phyloP scores from a whole-genome alignment of 2,329 filamentous ascomycete species.

The Epichloe brachyelytri region DNA sequence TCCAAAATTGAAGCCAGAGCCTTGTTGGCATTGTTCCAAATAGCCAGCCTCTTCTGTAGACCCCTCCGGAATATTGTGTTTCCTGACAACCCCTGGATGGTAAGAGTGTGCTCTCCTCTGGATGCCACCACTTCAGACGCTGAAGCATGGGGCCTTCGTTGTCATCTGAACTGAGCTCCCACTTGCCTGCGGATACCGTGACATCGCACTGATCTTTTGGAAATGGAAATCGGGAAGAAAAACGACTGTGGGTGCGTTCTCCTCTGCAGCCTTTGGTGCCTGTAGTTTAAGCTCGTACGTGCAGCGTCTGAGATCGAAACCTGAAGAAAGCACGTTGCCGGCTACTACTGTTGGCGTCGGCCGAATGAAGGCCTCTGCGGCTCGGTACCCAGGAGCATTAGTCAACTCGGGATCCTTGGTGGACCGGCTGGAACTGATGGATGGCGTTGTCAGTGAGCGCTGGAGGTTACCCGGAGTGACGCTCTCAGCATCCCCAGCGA shows the following conservation, averaged over 20 bases:
- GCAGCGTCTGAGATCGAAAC: conserved; percentile 72
- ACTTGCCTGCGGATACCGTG: conserved; percentile 73
- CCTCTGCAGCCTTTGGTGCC: conserved; percentile 42
- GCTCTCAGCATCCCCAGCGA: conserved; percentile 37
- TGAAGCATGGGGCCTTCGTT: conserved; percentile 58
- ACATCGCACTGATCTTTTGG: conserved; percentile 59
- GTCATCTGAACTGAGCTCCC: conserved; percentile 68
- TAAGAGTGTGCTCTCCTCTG: conserved; percentile 66
- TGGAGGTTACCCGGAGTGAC: conserved; percentile 69
- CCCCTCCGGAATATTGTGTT: conserved; percentile 41
- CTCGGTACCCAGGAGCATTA: conserved; percentile 64
- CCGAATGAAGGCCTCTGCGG: conserved; percentile 84
- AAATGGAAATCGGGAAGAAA: conserved; percentile 91
- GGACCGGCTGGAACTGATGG: conserved; percentile 46
- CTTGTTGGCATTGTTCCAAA: conserved; percentile 51
- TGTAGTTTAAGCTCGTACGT: conserved; percentile 61
- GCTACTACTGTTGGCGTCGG: conserved; percentile 67
- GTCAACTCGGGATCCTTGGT: conserved; percentile 43
- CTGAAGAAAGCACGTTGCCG: conserved; percentile 57
- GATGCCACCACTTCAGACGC: conserved; percentile 84
- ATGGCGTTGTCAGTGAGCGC: conserved; percentile 53
- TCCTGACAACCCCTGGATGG: conserved; percentile 62
- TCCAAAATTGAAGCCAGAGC: conserved; percentile 30
- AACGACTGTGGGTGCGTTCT: conserved; percentile 63
- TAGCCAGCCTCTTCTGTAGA: conserved; percentile 66